Evolutionary conservation across 1,284 basidiomycete genomes (phyloP), one percentile per base, ranked within the genome.

Genomic region (Irpex rosettiformis): DNA sequence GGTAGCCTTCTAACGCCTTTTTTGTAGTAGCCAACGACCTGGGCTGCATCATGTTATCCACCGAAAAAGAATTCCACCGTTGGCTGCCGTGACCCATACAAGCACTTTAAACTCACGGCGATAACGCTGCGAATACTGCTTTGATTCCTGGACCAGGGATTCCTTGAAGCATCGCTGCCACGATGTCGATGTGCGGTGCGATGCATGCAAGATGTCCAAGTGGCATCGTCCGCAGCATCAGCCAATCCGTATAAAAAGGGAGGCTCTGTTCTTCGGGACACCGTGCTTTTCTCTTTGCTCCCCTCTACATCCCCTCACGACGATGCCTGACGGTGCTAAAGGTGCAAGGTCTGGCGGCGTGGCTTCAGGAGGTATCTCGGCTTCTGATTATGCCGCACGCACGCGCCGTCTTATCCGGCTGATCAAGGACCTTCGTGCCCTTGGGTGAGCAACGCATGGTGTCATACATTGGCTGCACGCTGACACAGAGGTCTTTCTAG

Each of bases 401-500:
- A 45, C 43, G 43, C 43, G 43, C 2, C 43, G 43, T 3, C 43
- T 45, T 18, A 45, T 45, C 21, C 43, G 43, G n/a, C 8, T 45
- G n/a, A 45, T 45, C 43, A 45, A 45, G 43, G 43, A 45, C 43
- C 43, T 45, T 18, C 43, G 43, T 3, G 43, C 43, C 16, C 43
- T 45, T n/a, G 43, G 43, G 43, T 45, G 18, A 45, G 43, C 43
- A 7, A 8, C 8, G n/a, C 49, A 48, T 24, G 18, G 27, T 42
- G 30, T 2, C 22, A 27, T 49, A 2, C 6, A 51, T 8, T 11
- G 33, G 25, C 37, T 18, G 24, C 2, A 22, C 13, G 18, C 16
- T 18, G 43, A 37, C 16, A 25, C 30, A n/a, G n/a, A n/a, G n/a
- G n/a, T n/a, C 4, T 59, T 30, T 24, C 3, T 48, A 89, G 86